A percentile compares a stretch with the other conserved stretches of the same genome.
Conservation (phyloP, 228 moss, liverwort and hornwort species). For the Sphagnum fallax region DNA sequence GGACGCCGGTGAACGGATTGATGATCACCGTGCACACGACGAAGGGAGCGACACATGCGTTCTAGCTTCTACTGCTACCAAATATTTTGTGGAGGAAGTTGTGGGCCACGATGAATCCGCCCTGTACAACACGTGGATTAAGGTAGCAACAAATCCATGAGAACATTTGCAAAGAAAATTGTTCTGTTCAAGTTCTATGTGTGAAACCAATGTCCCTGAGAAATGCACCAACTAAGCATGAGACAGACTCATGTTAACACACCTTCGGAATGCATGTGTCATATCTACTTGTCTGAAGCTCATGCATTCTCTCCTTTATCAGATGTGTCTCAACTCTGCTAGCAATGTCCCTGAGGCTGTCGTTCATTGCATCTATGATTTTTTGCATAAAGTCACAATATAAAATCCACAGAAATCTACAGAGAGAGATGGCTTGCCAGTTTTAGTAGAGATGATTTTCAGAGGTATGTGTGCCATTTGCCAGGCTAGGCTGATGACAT, state of each 20-base stretch:
- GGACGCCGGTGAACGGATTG: conserved; percentile 33
- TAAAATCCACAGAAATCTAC: too few relatives aligned
- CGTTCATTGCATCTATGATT: not conserved
- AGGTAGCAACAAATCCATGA: conserved; percentile 13
- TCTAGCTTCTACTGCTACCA: conserved; percentile 44
- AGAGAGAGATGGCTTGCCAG: not conserved
- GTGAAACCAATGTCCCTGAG: not conserved
- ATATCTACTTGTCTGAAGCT: too few relatives aligned
- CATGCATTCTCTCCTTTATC: too few relatives aligned
- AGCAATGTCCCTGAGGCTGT: too few relatives aligned
- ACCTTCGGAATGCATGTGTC: too few relatives aligned
- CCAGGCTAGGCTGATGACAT: too few relatives aligned
- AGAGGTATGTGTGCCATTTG: too few relatives aligned
- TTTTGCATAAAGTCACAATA: not conserved
- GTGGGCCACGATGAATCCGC: conserved; percentile 53
- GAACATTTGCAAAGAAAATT: not conserved
- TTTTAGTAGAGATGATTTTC: not conserved
- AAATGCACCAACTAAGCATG: not conserved
- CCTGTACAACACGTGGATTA: conserved; percentile 54
- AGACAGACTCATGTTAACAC: too few relatives aligned
- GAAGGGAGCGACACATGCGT: conserved; percentile 22
- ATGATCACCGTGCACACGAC: conserved; percentile 22
- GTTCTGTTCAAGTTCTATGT: not conserved
- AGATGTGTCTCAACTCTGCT: too few relatives aligned
- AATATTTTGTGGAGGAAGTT: conserved; percentile 62